Conservation (phyloP, 2,329 filamentous ascomycete genomes). For the Lasiodiplodia sp. region DNA sequence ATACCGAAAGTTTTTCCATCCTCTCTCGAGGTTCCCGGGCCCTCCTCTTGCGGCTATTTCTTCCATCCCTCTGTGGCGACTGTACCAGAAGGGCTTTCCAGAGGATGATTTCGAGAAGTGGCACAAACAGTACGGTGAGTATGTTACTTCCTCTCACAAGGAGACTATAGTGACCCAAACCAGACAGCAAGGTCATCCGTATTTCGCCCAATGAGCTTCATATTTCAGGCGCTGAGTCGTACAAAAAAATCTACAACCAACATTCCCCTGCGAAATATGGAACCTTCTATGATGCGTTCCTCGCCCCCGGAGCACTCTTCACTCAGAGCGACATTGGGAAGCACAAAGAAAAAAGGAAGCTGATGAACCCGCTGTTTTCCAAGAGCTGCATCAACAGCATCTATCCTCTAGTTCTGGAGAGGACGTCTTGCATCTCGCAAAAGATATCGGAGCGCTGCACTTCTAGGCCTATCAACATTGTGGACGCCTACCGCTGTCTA, state of each 20-base stretch:
- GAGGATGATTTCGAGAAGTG: slow-evolving; percentile 2
- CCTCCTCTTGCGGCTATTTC: background rate
- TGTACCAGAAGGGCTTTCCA: background rate
- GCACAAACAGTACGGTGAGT: background rate
- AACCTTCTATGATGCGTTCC: background rate
- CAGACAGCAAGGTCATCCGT: slow-evolving; percentile 5
- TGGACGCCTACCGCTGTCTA: slow-evolving; percentile 5
- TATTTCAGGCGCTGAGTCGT: background rate
- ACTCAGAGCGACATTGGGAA: background rate
- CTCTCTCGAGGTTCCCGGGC: background rate
- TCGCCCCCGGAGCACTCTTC: background rate
- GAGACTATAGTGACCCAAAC: background rate
- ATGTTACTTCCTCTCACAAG: background rate
- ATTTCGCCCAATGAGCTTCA: background rate
- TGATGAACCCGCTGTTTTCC: slow-evolving; percentile 5
- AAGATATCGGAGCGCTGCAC: background rate
- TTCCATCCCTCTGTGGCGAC: background rate
- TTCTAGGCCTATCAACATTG: background rate
- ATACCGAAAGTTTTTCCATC: slow-evolving; percentile 4
- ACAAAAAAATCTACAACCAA: slow-evolving; percentile 9
- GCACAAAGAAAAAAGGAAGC: background rate
- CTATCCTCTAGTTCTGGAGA: background rate
- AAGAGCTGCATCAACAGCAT: background rate
- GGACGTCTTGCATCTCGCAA: background rate
- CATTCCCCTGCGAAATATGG: background rate